Evolutionary conservation across 345 rosid species (phyloP), one percentile per base, ranked within the genome.

Genomic region (Clarkia xantiana): DNA sequence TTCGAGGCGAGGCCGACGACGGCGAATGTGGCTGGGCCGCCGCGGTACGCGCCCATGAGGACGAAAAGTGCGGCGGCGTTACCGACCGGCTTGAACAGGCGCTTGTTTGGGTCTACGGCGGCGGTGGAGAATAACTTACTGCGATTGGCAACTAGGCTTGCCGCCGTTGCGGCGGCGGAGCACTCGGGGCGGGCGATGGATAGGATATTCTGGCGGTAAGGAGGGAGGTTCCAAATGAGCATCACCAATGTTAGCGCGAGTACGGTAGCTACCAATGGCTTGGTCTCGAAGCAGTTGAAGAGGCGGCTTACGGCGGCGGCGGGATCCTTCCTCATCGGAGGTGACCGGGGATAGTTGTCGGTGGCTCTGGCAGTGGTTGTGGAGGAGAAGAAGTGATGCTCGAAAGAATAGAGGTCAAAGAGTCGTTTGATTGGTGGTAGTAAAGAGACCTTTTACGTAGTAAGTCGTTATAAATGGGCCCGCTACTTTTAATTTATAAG

Each of bases 1-100:
- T 87, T 87, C 13, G 96, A 87, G 29, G 96, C 85, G 25, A 84
- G 76, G 25, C 96, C 96, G 10, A 83, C 66, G 16, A 87, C 80
- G 1, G 94, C 70, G 18, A 87, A 87, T 6, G 94, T 84, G 12
- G 56, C 47, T 0, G 78, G 73, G 5, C 91, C 94, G 13, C 94
- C 96, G 14, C 91, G 77, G 78, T 87, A 87, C 4, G 84, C 79
- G n/a, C 96, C 94, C 88, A 87, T 87, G 16, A 56, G 71, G 48
- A 87, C 87, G 53, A 87, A 87, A 6, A 77, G 79, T 46, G 87
- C 83, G 12, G 91, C 94, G n/a, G 88, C 91, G 71, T 64, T 77
- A 14, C 91, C 94, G 53, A 75, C 76, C n/a, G 96, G 45, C 40
- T 67, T 66, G 67, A 87, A 84, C 40, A 69, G 44, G 29, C 91